Evolutionary conservation across 768 basidiomycete genomes (phyloP).

Genomic region (Boletellus sp.): DNA sequence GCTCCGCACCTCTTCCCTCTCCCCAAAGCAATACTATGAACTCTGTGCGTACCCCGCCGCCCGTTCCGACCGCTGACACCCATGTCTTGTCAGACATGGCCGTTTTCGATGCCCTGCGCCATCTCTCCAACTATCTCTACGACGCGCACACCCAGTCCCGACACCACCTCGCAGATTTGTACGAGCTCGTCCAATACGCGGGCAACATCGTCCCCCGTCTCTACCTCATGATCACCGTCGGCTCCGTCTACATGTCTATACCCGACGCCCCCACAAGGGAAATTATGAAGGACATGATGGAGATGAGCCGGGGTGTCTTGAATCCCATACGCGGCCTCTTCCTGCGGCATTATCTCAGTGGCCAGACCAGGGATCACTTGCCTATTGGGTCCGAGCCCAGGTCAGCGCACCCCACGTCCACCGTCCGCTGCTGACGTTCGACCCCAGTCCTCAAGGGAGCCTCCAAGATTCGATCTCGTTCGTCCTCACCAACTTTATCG

Average conservation of each 20-base stretch:
- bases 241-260: conserved; percentile 98
- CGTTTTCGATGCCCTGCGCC: conserved; percentile 93
- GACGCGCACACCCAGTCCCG: conserved; percentile 89
- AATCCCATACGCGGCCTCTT: conserved; percentile 97
- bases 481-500: conserved; percentile 97
- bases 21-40: conserved; percentile 98
- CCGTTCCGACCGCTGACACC: not conserved
- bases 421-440: not conserved
- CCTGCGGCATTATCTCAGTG: conserved; percentile 92
- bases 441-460: conserved; percentile 73
- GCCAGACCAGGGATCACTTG: conserved; percentile 94
- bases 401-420: conserved; percentile 41
- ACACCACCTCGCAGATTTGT: conserved; percentile 97
- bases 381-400: conserved; percentile 82
- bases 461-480: conserved; percentile 94
- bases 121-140: conserved; percentile 93
- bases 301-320: conserved; percentile 96
- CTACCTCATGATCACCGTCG: conserved; percentile 99
- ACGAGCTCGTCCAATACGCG: conserved; percentile 99
- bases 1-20: conserved; percentile 86
- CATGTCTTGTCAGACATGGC: conserved; percentile 75
- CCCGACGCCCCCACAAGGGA: conserved; percentile 97
- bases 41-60: conserved; percentile 57
- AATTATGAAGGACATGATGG: conserved; percentile 99
- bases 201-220: conserved; percentile 92